Conservation (phyloP, 768 basidiomycete species). For the Pholiota conissans region DNA sequence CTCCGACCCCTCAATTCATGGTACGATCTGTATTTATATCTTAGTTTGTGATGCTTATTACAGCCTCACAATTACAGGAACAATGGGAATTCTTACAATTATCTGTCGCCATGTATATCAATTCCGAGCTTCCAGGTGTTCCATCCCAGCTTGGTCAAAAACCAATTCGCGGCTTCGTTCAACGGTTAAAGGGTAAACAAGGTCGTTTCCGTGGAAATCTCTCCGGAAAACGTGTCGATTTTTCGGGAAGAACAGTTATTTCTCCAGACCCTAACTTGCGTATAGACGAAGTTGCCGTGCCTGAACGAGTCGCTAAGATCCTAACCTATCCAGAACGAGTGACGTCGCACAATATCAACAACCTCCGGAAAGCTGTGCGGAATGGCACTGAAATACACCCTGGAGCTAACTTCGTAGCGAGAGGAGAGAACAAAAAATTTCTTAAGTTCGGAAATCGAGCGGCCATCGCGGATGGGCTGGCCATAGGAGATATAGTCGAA, state of each 20-base stretch:
- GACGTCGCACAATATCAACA: conserved; percentile 84
- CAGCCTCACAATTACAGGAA: conserved; percentile 58
- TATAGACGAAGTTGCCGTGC: conserved; percentile 98
- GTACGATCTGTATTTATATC: conserved; percentile 32
- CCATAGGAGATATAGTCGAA: conserved; percentile 91
- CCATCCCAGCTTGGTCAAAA: conserved; percentile 86
- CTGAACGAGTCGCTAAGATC: conserved; percentile 91
- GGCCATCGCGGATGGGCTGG: conserved; percentile 78
- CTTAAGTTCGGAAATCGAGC: conserved; percentile 83
- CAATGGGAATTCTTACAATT: conserved; percentile 98
- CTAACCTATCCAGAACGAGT: conserved; percentile 97
- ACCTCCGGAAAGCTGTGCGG: conserved; percentile 71
- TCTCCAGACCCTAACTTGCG: conserved; percentile 98
- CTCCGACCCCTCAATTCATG: conserved; percentile 89
- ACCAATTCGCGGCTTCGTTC: conserved; percentile 96
- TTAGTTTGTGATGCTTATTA: background rate
- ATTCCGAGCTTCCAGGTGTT: conserved; percentile 94
- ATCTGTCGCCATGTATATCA: conserved; percentile 96
- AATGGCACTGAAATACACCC: conserved; percentile 93
- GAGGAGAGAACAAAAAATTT: conserved; percentile 86
- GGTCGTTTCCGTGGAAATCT: conserved; percentile 98
- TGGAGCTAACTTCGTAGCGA: conserved; percentile 91
- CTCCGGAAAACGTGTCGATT: conserved; percentile 98
- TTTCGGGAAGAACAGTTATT: conserved; percentile 97
- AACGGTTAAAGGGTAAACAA: conserved; percentile 97